These are phyloP conservation scores for Spinellus fusiger DNA, from an alignment of 192 early-diverging fungal genomes.

Conservation along the genomic window DNA sequence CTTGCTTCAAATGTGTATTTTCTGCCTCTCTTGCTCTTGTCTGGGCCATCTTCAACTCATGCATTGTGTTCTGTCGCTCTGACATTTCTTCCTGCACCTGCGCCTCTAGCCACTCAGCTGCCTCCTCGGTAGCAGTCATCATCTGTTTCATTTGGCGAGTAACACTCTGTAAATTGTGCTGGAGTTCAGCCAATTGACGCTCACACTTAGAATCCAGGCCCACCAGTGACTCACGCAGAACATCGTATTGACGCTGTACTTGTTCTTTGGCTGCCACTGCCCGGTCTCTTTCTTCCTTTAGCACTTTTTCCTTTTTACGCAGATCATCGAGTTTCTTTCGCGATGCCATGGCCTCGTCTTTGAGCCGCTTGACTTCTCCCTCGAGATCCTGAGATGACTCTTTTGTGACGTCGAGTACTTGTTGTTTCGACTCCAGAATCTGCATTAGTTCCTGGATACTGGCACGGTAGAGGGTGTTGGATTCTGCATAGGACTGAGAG, in stretches of 20 bases:
- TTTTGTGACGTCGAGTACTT: constrained; percentile 21
- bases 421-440: constrained; percentile 24
- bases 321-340: constrained; percentile 23
- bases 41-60: not conserved
- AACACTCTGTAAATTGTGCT: constrained; percentile 5
- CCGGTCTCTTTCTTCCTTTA: constrained; percentile 11
- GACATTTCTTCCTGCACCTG: not conserved
- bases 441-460: constrained; percentile 29
- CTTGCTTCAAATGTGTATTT: constrained; percentile 10
- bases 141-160: constrained; percentile 2
- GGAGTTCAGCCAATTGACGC: constrained; percentile 11
- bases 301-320: constrained; percentile 9
- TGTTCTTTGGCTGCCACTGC: constrained; percentile 19
- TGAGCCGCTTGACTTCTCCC: constrained; percentile 20
- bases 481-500: constrained; percentile 8
- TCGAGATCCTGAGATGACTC: constrained; percentile 16
- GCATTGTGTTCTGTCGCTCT: not conserved
- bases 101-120: constrained; percentile 3
- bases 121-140: not conserved
- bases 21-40: not conserved
- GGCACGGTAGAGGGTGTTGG: constrained; percentile 14
- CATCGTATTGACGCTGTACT: constrained; percentile 17
- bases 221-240: constrained; percentile 13
- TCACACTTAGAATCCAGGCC: constrained; percentile 4
- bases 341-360: constrained; percentile 25